Base-by-base conservation (phyloP, 1,284 basidiomycete species). In the Pterulicium gracile region DNA sequence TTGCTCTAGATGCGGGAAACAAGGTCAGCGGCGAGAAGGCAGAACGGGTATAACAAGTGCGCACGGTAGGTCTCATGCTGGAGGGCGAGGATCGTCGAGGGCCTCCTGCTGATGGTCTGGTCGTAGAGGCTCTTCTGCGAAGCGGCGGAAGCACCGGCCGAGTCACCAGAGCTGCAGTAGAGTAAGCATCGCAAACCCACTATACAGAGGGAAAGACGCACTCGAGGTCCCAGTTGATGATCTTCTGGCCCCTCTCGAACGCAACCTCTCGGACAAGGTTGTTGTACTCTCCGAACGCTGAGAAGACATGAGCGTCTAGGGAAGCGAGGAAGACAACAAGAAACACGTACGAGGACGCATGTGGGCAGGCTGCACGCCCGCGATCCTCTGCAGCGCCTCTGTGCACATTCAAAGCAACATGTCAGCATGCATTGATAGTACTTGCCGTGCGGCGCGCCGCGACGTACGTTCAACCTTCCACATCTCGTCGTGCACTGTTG, bases 201-300 rank as follows among this genome's bases (percentile, higher is more conserved):
- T 10, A 34, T 34, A 10, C 15, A 34, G 15, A 10, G 27, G 15
- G 27, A 66, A 34, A n/a, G n/a, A 34, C 27, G 15, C 15, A 34
- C 27, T 41, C 39, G 18, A 20, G 10, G 50, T 72, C 69, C 70
- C 69, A 72, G 23, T 60, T 55, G 2, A 62, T 62, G 18, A 69
- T 48, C 0, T 52, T 53, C 51, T 71, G 69, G 4, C 61, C 61
- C 34, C 75, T 65, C 24, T 61, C 50, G 19, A 49, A 50, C 32
- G 75, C 64, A 4, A 69, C 71, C 32, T 67, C 55, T 15, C 69
- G 60, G 3, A 74, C 73, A 3, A 63, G 56, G 52, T 75, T 59
- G 54, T 78, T 75, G 59, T 70, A 70, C 49, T 58, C 62, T 5
- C 76, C 75, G 58, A 69, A 79, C 21, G 67, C 64, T 68, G n/a